Evolutionary conservation across 352 stramenopile genomes (phyloP).

Genomic region (Globisporangium recalcitrans): DNA sequence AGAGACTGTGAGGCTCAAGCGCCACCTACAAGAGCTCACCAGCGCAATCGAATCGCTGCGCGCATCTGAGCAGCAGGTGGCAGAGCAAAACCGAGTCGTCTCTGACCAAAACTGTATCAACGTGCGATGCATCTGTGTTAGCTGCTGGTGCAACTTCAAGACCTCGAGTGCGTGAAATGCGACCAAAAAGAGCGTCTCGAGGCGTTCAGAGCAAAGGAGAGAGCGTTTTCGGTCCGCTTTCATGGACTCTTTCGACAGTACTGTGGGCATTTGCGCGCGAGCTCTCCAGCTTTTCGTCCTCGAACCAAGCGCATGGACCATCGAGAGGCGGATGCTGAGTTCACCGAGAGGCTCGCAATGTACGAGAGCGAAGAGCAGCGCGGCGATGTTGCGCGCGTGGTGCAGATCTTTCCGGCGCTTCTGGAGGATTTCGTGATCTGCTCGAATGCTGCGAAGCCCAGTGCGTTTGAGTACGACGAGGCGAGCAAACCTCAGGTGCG

Average conservation of each 20-base stretch:
- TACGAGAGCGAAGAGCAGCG: conserved; percentile 16
- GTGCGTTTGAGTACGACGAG: background rate
- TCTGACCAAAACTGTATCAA: conserved; percentile 9
- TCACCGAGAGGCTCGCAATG: background rate
- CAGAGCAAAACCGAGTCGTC: background rate
- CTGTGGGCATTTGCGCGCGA: conserved; percentile 9
- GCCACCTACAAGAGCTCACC: background rate
- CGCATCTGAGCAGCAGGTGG: conserved; percentile 6
- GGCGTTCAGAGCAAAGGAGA: conserved; percentile 13
- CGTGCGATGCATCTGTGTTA: conserved; percentile 14
- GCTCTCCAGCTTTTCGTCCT: background rate
- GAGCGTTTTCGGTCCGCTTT: conserved; percentile 18
- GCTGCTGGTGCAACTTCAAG: conserved; percentile 17
- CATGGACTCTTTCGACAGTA: conserved; percentile 24
- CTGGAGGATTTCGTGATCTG: conserved; percentile 38
- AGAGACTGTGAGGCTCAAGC: conserved; percentile 10
- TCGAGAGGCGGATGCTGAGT: background rate
- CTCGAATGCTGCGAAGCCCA: background rate
- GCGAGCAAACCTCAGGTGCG: background rate
- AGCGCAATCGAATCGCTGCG: background rate
- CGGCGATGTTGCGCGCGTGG: conserved; percentile 35
- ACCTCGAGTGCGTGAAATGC: conserved; percentile 16
- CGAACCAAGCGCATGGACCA: background rate
- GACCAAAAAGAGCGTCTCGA: conserved; percentile 24
- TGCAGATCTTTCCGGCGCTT: conserved; percentile 46